phyloP scores from a whole-genome alignment of 2,329 filamentous ascomycete genomes.

The Zopfia rhizophila region DNA sequence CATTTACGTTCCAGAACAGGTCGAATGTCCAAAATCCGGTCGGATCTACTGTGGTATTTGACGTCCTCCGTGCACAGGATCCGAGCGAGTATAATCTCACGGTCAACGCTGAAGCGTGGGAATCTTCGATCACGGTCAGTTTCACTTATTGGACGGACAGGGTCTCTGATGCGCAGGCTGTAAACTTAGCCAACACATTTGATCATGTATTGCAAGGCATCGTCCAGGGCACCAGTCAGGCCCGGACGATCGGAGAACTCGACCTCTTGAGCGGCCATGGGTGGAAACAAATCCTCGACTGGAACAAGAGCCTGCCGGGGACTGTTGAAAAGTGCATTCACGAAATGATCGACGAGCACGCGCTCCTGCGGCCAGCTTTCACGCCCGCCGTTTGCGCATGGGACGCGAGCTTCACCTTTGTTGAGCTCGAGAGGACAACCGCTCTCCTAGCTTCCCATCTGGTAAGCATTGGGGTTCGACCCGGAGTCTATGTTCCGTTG shows the following conservation, averaged over 20 bases:
- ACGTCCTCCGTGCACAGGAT: too few species aligned
- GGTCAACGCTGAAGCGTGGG: too few species aligned
- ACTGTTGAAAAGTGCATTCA: conserved; percentile 3
- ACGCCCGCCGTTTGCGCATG: conserved; percentile 10
- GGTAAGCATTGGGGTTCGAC: not conserved
- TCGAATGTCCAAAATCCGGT: too few species aligned
- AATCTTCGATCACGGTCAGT: too few species aligned
- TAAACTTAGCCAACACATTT: conserved; percentile 9
- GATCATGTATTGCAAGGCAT: conserved; percentile 21
- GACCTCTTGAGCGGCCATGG: conserved; percentile 43
- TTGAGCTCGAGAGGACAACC: conserved; percentile 9
- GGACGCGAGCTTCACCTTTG: conserved; percentile 13
- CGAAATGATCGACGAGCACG: conserved; percentile 1
- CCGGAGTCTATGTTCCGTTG: conserved; percentile 15
- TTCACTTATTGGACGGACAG: too few species aligned
- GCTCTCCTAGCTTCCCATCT: conserved; percentile 6
- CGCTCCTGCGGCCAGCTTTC: conserved; percentile 4
- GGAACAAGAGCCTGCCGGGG: conserved; percentile 3
- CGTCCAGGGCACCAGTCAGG: conserved; percentile 29
- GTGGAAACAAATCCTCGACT: conserved; percentile 1
- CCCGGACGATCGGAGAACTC: conserved; percentile 35
- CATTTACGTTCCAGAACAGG: not conserved
- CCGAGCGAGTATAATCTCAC: too few species aligned
- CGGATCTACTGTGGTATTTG: too few species aligned
- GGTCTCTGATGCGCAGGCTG: conserved; percentile 8